Percentiles rank a stretch among this genome's conserved stretches.
Evolutionary conservation across 176 grass and related monocot species (phyloP).

Genomic region (Alloteropsis semialata): DNA sequence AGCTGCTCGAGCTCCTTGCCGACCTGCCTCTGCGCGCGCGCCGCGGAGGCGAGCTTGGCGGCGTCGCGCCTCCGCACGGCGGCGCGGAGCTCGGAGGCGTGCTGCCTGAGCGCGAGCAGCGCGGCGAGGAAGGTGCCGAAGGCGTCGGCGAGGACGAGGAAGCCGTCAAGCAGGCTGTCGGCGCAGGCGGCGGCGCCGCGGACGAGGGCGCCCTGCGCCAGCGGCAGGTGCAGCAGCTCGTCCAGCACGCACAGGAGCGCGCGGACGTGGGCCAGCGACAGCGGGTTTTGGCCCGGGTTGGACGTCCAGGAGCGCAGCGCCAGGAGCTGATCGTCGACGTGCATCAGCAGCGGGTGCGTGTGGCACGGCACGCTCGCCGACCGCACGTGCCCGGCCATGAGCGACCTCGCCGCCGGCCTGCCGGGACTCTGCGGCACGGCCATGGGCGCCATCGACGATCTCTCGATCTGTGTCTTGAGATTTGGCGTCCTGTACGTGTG

Average conservation of each 20-base stretch:
- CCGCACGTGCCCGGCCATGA: constrained; percentile 33
- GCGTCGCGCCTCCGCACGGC: constrained; percentile 36
- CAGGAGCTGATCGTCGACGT: constrained; percentile 54
- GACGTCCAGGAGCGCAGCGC: constrained; percentile 30
- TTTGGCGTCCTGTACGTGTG: background rate
- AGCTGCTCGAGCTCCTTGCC: constrained; percentile 37
- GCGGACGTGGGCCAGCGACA: constrained; percentile 37
- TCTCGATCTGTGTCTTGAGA: background rate
- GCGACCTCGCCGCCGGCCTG: background rate
- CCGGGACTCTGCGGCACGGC: background rate
- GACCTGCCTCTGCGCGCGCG: constrained; percentile 27
- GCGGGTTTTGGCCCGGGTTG: constrained; percentile 23
- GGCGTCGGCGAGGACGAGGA: constrained; percentile 64
- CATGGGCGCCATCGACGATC: constrained; percentile 3
- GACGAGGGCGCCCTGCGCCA: constrained; percentile 22
- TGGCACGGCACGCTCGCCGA: constrained; percentile 59
- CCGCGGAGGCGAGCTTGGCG: constrained; percentile 17
- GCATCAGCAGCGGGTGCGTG: constrained; percentile 37
- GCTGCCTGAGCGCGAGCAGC: constrained; percentile 32
- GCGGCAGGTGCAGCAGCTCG: constrained; percentile 50
- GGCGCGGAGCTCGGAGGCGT: constrained; percentile 34
- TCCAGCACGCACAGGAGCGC: constrained; percentile 62
- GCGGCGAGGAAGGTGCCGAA: constrained; percentile 44
- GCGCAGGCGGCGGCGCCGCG: background rate
- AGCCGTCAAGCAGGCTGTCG: constrained; percentile 54